Evolutionary conservation across 805 yeast species (phyloP).

Genomic region (Yarrowia keelungensis): DNA sequence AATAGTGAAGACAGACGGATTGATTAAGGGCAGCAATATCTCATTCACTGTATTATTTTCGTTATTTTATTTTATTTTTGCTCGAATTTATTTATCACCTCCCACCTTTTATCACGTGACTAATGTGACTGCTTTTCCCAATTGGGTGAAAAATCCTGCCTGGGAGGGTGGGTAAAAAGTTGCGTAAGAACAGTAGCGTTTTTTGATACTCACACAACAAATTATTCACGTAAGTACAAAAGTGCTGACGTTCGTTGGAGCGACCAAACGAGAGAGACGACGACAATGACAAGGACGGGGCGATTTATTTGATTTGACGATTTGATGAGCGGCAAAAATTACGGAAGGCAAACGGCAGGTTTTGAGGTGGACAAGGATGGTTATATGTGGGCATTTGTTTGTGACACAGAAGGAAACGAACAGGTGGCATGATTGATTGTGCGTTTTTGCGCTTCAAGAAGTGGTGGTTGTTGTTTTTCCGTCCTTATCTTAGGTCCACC

Average conservation of each 20-base stretch:
- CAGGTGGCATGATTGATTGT: neutral
- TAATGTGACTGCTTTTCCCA: slow-evolving; percentile 33
- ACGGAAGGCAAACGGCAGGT: too few species aligned
- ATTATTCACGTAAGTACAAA: slow-evolving; percentile 38
- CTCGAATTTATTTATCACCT: too few species aligned
- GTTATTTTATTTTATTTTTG: too few species aligned
- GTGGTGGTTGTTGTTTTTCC: neutral
- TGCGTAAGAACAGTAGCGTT: slow-evolving; percentile 20
- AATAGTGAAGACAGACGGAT: too few species aligned
- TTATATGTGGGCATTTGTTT: too few species aligned
- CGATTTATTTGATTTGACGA: neutral
- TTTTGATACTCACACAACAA: slow-evolving; percentile 38
- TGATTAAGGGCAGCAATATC: too few species aligned
- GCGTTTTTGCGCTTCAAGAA: neutral
- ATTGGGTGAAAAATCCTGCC: slow-evolving; percentile 18
- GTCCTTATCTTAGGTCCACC: too few species aligned
- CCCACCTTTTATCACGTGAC: slow-evolving; percentile 2
- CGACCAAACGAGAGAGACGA: neutral
- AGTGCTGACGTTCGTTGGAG: slow-evolving; percentile 27
- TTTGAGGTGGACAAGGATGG: too few species aligned
- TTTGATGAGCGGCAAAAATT: too few species aligned
- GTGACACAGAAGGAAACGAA: neutral
- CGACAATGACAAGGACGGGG: neutral
- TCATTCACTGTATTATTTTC: too few species aligned
- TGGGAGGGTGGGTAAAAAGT: slow-evolving; percentile 16